Base-by-base conservation (phyloP, 2,329 filamentous ascomycete species). In the Colletotrichum abscissum region DNA sequence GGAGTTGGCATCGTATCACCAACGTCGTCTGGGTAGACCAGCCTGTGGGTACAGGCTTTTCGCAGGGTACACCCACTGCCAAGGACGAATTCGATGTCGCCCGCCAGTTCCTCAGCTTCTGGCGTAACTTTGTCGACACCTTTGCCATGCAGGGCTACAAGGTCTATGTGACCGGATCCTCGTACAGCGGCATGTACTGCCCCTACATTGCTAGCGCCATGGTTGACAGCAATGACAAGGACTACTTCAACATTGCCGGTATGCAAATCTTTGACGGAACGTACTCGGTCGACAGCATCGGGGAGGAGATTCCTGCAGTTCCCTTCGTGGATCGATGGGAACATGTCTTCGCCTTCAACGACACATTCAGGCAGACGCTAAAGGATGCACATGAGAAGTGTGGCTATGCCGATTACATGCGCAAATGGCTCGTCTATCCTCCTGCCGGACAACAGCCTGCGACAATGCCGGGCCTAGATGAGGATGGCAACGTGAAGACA, bases 1-100 rank as follows among this genome's bases (percentile, higher is more conserved):
- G 92, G 84, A 88, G 89, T n/a, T 95, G 93, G 93, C 89, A 90
- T 73, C 92, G 92, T 63, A 82, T 96, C 46, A 93, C 93, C 66
- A 95, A 95, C 80, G 89, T 95, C 78, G 84, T 97, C 59, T 97
- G 91, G 89, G 87, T 93, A 9, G 93, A 94, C 77, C 92, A 94
- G 79, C 91, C 90, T 5, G 83, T 90, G 12, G 87, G 87, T 35
- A 93, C 92, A 0, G 93, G 93, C 16, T 95, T 93, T 80, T 89
- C 91, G 0, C 87, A 89, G 42, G 93, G 93, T 16, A 88, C 83
- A 0, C 86, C 90, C 4, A 93, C 88, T 0, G 92, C 92, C 11
- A 90, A 85, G 4, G 89, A 88, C 76, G 91, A 94, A 76, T 88
- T 90, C 35, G 92, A 95, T 75, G 86, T 93, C 1, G 92, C 92